Percentiles rank a stretch among this genome's conserved stretches.
Conservation (phyloP, 2,329 filamentous ascomycete genomes). For the Colletotrichum chrysophilum region DNA sequence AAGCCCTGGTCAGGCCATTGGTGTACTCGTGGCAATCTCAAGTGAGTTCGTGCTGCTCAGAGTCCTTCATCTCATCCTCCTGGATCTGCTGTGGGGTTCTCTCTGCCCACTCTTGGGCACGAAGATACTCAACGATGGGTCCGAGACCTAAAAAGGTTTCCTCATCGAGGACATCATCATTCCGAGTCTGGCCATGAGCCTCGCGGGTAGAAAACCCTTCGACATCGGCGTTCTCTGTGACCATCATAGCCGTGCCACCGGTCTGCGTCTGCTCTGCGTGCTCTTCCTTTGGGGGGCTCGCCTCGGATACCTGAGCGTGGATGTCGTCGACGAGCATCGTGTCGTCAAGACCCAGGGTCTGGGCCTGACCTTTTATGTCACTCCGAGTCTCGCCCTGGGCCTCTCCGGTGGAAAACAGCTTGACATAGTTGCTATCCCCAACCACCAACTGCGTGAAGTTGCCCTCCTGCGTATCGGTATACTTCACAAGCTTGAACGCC, state of each 20-base stretch:
- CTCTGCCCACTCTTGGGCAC: background rate
- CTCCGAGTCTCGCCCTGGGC: too few relatives aligned
- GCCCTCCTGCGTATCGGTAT: background rate
- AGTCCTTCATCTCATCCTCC: background rate
- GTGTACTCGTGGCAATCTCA: background rate
- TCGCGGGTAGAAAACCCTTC: background rate
- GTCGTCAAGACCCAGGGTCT: background rate
- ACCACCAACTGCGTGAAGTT: background rate
- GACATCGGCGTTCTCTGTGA: background rate
- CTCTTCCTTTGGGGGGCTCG: background rate
- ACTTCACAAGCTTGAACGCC: background rate
- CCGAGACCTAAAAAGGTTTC: background rate
- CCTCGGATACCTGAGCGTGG: too few relatives aligned
- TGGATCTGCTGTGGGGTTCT: background rate
- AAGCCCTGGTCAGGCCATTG: background rate
- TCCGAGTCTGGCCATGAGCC: background rate
- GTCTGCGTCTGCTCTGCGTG: background rate
- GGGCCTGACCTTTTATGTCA: too few relatives aligned
- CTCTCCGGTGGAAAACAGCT: background rate
- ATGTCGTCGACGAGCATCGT: background rate
- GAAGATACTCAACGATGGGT: background rate
- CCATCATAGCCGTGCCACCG: background rate
- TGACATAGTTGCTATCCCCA: background rate
- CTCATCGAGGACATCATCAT: background rate
- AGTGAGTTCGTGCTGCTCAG: background rate